These are phyloP conservation scores for Rhizopus arrhizus DNA, from an alignment of 371 early-diverging fungal species.

Conservation along the genomic window DNA sequence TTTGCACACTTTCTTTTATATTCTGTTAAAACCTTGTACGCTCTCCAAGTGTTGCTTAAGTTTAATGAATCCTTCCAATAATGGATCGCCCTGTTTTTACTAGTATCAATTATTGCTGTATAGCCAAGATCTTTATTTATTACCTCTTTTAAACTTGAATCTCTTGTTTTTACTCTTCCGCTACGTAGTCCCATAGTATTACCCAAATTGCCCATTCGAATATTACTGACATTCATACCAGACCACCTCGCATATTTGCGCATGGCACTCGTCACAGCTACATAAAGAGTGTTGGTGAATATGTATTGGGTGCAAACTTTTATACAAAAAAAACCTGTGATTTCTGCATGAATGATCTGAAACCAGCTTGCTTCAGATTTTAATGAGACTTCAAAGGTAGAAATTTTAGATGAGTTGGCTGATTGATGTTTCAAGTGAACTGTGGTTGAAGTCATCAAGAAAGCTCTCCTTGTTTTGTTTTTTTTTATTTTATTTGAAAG, in stretches of 20 bases:
- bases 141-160: conserved; percentile 18
- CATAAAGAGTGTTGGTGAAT: neutral
- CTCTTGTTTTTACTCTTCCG: conserved; percentile 40
- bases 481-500: too few relatives aligned
- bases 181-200: conserved; percentile 68
- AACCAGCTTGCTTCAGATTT: conserved; percentile 71
- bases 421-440: neutral
- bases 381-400: neutral
- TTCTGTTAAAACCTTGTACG: conserved; percentile 48
- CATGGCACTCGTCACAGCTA: conserved; percentile 78
- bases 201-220: conserved; percentile 67
- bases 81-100: conserved; percentile 58
- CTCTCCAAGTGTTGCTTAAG: conserved; percentile 68
- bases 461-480: neutral
- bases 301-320: neutral
- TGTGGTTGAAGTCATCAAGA: neutral
- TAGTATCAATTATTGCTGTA: neutral
- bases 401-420: neutral
- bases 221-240: conserved; percentile 63
- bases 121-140: neutral
- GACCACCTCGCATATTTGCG: conserved; percentile 87
- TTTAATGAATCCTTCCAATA: conserved; percentile 72
- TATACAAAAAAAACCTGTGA: conserved; percentile 48
- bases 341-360: conserved; percentile 79
- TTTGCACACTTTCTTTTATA: conserved; percentile 3